Conservation (phyloP, 2,329 filamentous ascomycete species). For the Neonectria sp. region DNA sequence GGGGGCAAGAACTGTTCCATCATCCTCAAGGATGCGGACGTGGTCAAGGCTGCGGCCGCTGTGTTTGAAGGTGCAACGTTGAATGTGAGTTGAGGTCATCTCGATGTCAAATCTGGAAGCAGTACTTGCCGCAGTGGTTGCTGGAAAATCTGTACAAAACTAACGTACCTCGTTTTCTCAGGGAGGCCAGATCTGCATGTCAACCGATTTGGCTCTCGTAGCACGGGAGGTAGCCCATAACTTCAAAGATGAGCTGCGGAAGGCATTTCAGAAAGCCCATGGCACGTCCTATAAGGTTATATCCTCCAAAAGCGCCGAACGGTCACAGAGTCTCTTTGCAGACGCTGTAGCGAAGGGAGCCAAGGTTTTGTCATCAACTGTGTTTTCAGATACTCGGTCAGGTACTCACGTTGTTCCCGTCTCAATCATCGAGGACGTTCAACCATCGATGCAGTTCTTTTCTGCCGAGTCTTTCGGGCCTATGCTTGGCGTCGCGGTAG, state of each 20-base stretch:
- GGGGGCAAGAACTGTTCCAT: slow-evolving; percentile 59
- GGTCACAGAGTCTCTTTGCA: neutral
- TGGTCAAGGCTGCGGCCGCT: slow-evolving; percentile 55
- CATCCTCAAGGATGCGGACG: slow-evolving; percentile 58
- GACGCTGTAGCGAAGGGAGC: neutral
- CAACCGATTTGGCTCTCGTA: neutral
- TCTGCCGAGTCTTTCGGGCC: neutral
- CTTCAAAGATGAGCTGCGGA: neutral
- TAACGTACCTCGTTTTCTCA: neutral
- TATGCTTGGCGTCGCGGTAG: neutral
- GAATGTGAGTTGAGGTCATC: neutral
- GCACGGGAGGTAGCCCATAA: neutral
- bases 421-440: neutral
- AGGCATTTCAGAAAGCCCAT: neutral
- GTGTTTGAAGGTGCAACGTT: slow-evolving; percentile 35
- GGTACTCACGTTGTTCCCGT: neutral
- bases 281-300: neutral
- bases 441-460: neutral
- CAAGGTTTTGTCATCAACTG: neutral
- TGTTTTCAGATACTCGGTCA: neutral
- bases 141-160: neutral
- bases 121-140: neutral
- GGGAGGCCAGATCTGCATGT: slow-evolving; percentile 12
- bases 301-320: neutral
- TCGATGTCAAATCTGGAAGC: neutral